Evolutionary conservation across 2,329 filamentous ascomycete genomes (phyloP).

Genomic region (Claviceps capensis): DNA sequence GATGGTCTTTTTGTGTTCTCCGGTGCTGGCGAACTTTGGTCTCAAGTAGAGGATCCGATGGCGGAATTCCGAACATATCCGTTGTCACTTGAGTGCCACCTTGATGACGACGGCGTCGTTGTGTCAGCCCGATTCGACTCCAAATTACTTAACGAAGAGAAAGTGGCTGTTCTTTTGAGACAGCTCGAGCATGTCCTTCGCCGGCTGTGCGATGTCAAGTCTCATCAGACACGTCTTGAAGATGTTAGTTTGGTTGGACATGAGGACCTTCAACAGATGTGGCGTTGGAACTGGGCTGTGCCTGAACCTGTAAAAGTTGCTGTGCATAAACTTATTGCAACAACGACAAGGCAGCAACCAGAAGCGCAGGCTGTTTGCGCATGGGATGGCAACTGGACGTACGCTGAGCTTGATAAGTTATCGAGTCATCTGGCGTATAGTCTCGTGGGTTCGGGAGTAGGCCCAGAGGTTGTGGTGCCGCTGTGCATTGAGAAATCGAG

Average conservation of each 20-base stretch:
- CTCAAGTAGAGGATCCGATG: not conserved
- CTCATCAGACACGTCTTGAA: slow-evolving; percentile 1
- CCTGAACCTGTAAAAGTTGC: not conserved
- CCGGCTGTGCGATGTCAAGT: slow-evolving; percentile 3
- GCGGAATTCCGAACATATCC: slow-evolving; percentile 2
- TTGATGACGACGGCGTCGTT: slow-evolving; percentile 3
- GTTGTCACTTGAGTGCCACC: slow-evolving; percentile 2
- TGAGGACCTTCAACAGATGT: slow-evolving; percentile 2
- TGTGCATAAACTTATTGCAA: slow-evolving; percentile 1
- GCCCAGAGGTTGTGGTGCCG: slow-evolving; percentile 9
- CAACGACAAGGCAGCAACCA: not conserved
- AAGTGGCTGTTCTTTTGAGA: slow-evolving; percentile 4
- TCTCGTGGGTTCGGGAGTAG: slow-evolving; percentile 1
- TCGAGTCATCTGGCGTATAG: slow-evolving; percentile 9
- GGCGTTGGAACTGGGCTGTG: slow-evolving; percentile 1
- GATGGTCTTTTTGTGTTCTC: not conserved
- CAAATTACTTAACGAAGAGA: slow-evolving; percentile 1
- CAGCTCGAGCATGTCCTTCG: slow-evolving; percentile 7
- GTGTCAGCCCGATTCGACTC: slow-evolving; percentile 8
- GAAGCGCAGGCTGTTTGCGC: slow-evolving; percentile 6
- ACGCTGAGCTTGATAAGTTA: slow-evolving; percentile 11
- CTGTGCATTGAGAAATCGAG: slow-evolving; percentile 16
- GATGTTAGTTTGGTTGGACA: not conserved
- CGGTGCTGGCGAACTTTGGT: not conserved
- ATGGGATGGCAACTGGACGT: slow-evolving; percentile 15